Conservation (phyloP, 2,329 filamentous ascomycete species). For the Chalara sp. region DNA sequence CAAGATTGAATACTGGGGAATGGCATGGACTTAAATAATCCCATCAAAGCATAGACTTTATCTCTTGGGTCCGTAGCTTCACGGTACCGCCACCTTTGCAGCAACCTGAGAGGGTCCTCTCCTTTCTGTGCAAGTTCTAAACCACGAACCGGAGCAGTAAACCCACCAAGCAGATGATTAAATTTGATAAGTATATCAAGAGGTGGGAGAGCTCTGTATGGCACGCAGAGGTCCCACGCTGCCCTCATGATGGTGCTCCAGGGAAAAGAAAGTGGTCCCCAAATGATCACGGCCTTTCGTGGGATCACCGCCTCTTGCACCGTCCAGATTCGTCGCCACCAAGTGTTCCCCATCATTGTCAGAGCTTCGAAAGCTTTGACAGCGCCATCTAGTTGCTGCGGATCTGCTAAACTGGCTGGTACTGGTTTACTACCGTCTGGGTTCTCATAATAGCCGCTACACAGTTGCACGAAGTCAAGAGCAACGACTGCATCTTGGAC, state of each 20-base stretch:
- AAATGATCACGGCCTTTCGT: not conserved
- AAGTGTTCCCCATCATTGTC: conserved; percentile 1
- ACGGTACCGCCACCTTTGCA: conserved; percentile 1
- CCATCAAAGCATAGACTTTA: conserved; percentile 7
- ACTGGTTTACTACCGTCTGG: not conserved
- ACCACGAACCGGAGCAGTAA: not conserved
- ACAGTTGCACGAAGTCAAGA: not conserved
- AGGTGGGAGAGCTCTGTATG: not conserved
- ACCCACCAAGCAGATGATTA: not conserved
- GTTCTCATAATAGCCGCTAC: not conserved
- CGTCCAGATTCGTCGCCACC: conserved; percentile 10
- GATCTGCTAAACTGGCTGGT: not conserved
- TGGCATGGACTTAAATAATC: not conserved
- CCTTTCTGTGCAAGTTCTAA: not conserved
- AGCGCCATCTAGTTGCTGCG: not conserved
- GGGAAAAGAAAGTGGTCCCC: not conserved
- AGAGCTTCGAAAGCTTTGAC: not conserved
- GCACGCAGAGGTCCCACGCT: not conserved
- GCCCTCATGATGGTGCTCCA: not conserved
- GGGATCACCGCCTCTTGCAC: conserved; percentile 9
- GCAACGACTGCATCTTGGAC: not conserved
- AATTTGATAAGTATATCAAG: not conserved
- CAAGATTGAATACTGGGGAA: conserved; percentile 2
- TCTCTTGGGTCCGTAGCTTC: conserved; percentile 3
- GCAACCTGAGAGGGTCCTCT: not conserved